These are phyloP conservation scores for Stephania yunnanensis DNA, from an alignment of 164 flowering plant species.

Conservation along the genomic window DNA sequence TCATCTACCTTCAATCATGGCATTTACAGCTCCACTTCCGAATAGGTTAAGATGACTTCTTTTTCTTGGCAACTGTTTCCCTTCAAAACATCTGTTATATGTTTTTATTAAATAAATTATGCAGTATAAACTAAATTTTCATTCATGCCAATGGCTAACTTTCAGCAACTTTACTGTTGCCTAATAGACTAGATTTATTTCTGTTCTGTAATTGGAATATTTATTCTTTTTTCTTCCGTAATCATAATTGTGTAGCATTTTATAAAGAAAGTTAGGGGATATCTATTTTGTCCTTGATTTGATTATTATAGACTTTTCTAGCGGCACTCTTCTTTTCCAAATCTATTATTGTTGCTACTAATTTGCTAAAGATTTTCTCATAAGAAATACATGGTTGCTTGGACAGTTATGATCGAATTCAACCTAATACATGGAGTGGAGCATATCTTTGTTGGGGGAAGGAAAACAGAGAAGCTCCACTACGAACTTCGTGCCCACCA, in stretches of 20 bases:
- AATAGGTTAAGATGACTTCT: constrained; percentile 52
- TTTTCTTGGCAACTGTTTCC: background rate
- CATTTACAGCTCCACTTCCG: constrained; percentile 88
- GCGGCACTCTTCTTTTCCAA: no score
- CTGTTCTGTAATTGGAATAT: background rate
- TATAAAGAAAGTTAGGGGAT: background rate
- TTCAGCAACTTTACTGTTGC: background rate
- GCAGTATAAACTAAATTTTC: background rate
- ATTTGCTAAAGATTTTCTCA: background rate
- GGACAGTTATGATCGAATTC: constrained; percentile 86
- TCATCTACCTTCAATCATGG: constrained; percentile 88
- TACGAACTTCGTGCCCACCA: constrained; percentile 92
- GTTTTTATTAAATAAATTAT: background rate
- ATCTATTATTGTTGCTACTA: no score
- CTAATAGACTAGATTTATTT: background rate
- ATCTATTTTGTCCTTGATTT: background rate
- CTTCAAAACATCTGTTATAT: background rate
- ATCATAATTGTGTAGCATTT: background rate
- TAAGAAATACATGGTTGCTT: background rate
- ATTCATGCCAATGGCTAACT: background rate
- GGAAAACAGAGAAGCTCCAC: constrained; percentile 89
- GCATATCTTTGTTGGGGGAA: constrained; percentile 96
- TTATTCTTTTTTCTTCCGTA: background rate
- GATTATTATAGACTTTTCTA: background rate
- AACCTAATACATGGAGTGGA: constrained; percentile 98